phyloP scores from a whole-genome alignment of 768 basidiomycete species.

The Ramaria sp. region DNA sequence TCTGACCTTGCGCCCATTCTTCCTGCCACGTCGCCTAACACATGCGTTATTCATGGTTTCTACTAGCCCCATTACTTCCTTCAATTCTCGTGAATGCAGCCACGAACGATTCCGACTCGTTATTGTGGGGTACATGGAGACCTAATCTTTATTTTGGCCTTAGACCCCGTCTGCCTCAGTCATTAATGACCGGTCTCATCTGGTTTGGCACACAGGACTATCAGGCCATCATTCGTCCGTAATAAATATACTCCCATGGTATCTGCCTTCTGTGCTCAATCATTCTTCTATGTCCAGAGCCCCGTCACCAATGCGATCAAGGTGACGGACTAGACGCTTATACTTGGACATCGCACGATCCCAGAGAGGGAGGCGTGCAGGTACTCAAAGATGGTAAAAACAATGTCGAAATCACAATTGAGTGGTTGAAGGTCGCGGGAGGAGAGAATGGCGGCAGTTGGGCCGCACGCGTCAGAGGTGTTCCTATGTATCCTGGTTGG shows the following conservation, averaged over 20 bases:
- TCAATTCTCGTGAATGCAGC: neutral
- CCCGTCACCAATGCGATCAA: slow-evolving; percentile 85
- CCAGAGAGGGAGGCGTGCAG: slow-evolving; percentile 78
- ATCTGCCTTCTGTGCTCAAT: slow-evolving; percentile 1
- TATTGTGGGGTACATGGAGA: slow-evolving; percentile 80
- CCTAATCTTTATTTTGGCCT: slow-evolving; percentile 95
- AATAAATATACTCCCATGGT: neutral
- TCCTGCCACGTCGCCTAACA: slow-evolving; percentile 2
- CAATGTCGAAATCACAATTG: slow-evolving; percentile 77
- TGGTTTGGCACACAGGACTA: slow-evolving; percentile 91
- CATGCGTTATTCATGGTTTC: neutral
- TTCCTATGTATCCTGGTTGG: slow-evolving; percentile 60
- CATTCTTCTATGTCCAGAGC: slow-evolving; percentile 31
- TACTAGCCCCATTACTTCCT: neutral
- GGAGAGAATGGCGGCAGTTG: slow-evolving; percentile 80
- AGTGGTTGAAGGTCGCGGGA: slow-evolving; percentile 77
- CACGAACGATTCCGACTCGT: slow-evolving; percentile 15
- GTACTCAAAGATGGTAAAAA: slow-evolving; percentile 71
- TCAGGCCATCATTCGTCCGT: slow-evolving; percentile 38
- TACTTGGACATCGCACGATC: slow-evolving; percentile 82
- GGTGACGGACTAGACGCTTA: slow-evolving; percentile 71
- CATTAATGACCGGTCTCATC: slow-evolving; percentile 86
- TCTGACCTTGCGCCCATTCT: neutral
- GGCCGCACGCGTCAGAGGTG: slow-evolving; percentile 76
- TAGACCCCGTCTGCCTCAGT: slow-evolving; percentile 72